Base-by-base conservation (phyloP, 1,284 basidiomycete species). In the Trichosporon ovoides region DNA sequence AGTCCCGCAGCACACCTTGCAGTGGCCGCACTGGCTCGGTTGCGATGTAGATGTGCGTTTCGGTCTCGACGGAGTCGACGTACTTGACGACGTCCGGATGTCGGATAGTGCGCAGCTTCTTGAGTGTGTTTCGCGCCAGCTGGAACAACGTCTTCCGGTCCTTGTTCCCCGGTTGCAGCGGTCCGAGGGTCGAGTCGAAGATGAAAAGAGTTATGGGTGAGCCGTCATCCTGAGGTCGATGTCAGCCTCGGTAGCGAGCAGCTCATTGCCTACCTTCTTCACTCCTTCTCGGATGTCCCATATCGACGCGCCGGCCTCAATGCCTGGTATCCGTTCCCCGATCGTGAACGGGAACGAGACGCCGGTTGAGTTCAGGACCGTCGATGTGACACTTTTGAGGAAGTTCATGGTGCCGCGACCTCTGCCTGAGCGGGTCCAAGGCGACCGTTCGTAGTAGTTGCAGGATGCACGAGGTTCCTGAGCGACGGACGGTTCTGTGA, bases 11-110 rank as follows among this genome's bases (percentile, higher is more conserved):
- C 1, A 84, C 83, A n/a, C 80, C 77, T 34, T 83, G 80, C 7
- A 98, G 79, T 3, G 92, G 91, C 19, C 84, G 81, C 7, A 98
- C 88, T 3, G 89, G 87, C 77, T 98, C 96, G 0, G 95, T 97
- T 79, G 96, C 89, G 67, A 99, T 91, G 77, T 92, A 89, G 38
- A 98, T 84, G 1, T 84, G 84, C 0, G 84, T 84, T 50, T 95
- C 91, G 2, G 91, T 89, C 72, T 97, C 94, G 7, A 91, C 86
- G 1, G 84, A 90, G 66, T 96, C 94, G 78, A 98, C 85, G 76
- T 96, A 95, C 73, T 90, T 94, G 67, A 99, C 84, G 75, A 98
- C 85, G 75, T 98, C 89, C 0, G 96, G 96, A 80, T 98, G 96
- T 36, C 96, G 84, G 7, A 89, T 88, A 2, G 91, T 90, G 38